Evolutionary conservation across 768 basidiomycete genomes (phyloP).

Genomic region (Collybiopsis luxurians): DNA sequence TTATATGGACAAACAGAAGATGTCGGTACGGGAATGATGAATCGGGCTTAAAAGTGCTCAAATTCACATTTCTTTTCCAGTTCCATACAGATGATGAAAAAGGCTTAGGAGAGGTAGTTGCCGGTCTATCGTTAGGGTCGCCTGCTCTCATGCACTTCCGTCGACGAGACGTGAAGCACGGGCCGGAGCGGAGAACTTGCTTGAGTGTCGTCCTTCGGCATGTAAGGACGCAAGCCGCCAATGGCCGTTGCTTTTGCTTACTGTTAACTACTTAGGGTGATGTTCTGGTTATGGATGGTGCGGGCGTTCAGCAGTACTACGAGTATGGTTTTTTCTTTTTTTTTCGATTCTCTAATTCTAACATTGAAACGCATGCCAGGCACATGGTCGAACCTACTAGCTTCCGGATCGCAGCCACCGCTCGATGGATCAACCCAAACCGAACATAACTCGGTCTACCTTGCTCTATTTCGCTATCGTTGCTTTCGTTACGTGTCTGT

Average conservation of each 20-base stretch:
- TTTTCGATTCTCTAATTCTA: constrained; percentile 7
- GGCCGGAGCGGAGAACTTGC: constrained; percentile 22
- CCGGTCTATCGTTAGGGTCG: constrained; percentile 75
- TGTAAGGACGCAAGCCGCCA: constrained; percentile 38
- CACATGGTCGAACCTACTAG: constrained; percentile 74
- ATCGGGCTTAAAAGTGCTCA: constrained; percentile 3
- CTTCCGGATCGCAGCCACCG: constrained; percentile 80
- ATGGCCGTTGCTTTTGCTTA: constrained; percentile 1
- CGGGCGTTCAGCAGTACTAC: constrained; percentile 62
- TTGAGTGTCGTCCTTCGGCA: constrained; percentile 65
- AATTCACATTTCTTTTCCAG: constrained; percentile 28
- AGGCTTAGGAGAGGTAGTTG: constrained; percentile 70
- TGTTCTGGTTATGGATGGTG: constrained; percentile 75
- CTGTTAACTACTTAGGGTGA: constrained; percentile 54
- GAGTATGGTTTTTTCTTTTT: constrained; percentile 40
- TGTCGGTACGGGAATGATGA: constrained; percentile 54
- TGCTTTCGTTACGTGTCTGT: too few species aligned
- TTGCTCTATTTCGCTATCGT: neutral
- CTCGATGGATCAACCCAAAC: constrained; percentile 48
- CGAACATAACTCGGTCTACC: neutral
- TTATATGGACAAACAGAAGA: constrained; percentile 83
- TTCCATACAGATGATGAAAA: constrained; percentile 80
- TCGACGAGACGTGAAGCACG: constrained; percentile 13
- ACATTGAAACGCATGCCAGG: constrained; percentile 31
- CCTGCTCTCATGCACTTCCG: constrained; percentile 82